Base-by-base conservation (phyloP, 192 early-diverging fungal genomes). In the Powellomyces hirtus region DNA sequence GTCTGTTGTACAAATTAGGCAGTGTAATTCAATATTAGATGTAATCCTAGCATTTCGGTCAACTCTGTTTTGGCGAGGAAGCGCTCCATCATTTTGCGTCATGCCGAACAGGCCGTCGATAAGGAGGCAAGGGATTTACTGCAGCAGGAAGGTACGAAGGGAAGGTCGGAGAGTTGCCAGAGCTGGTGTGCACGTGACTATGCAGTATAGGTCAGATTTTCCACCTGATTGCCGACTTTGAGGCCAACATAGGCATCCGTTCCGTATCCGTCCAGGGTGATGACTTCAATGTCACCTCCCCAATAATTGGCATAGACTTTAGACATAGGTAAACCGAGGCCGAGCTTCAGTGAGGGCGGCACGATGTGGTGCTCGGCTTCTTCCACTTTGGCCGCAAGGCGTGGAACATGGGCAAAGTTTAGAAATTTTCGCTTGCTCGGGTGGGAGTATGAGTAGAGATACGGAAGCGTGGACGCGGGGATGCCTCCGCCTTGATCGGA, bases 401-500 rank as follows among this genome's bases (percentile, higher is more conserved):
- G 85, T 8, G 85, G 87, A 29, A 94, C 83, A 24, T 88, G 76
- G 50, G 88, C 79, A 65, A 98, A 89, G 75, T 92, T 68, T 4
- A 31, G 57, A 29, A 77, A 79, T 20, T 84, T 79, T 5, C 80
- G 81, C 72, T 89, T 79, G 66, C 84, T 74, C 64, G 86, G 78
- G 66, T 89, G 79, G 24, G 82, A 76, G 61, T 90, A 98, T 27
- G 90, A 93, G 92, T 92, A 98, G 18, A 98, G 73, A 64, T 89
- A 79, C 1, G 77, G 68, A 66, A 91, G 82, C 22, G 88, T 73
- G 0, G 81, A 73, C 13, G 81, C 76, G 29, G 74, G 58, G 59
- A 98, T 93, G 16, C 96, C 96, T 29, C 94, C 94, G 38, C 93
- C 91, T 80, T 94, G 86, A 75, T 98, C 96, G 3, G 92, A 94